Conservation (phyloP, 2,329 filamentous ascomycete species). For the Monilinia aucupariae region DNA sequence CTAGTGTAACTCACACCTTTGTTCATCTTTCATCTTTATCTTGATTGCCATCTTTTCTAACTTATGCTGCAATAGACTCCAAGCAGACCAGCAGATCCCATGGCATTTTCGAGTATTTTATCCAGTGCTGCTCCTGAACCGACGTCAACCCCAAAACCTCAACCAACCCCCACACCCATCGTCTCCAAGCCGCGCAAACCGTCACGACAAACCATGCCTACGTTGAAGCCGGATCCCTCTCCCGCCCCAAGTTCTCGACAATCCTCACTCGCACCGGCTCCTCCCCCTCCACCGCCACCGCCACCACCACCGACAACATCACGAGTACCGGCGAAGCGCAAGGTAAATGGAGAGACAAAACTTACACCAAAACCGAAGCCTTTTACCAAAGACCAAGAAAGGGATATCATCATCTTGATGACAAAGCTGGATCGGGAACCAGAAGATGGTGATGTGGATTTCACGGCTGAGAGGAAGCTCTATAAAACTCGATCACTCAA, state of each 20-base stretch:
- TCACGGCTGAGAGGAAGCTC: conserved; percentile 44
- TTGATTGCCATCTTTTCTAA: neutral
- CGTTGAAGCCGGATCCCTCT: conserved; percentile 25
- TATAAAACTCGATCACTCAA: conserved; percentile 58
- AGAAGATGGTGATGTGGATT: conserved; percentile 52
- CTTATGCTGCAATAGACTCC: conserved; percentile 50
- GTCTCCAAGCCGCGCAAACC: conserved; percentile 29
- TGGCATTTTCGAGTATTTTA: conserved; percentile 94
- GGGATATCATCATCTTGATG: conserved; percentile 63
- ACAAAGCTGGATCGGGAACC: conserved; percentile 53
- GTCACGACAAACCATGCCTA: conserved; percentile 26
- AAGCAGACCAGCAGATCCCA: conserved; percentile 72
- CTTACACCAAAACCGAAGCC: conserved; percentile 42
- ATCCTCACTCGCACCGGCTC: conserved; percentile 42
- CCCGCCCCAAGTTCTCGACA: conserved; percentile 39
- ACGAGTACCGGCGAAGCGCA: conserved; percentile 40
- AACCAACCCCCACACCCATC: conserved; percentile 15
- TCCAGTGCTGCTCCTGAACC: conserved; percentile 68
- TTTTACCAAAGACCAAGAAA: conserved; percentile 55
- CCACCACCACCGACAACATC: conserved; percentile 41
- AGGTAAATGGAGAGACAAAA: conserved; percentile 49
- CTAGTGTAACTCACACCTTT: conserved; percentile 26
- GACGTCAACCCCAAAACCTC: conserved; percentile 43
- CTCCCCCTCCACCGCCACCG: conserved; percentile 35
- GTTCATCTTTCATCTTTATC: neutral